Percentiles rank a stretch among this genome's conserved stretches.
phyloP scores from a whole-genome alignment of 306 rosid genomes.

The Ammopiptanthus mongolicus region DNA sequence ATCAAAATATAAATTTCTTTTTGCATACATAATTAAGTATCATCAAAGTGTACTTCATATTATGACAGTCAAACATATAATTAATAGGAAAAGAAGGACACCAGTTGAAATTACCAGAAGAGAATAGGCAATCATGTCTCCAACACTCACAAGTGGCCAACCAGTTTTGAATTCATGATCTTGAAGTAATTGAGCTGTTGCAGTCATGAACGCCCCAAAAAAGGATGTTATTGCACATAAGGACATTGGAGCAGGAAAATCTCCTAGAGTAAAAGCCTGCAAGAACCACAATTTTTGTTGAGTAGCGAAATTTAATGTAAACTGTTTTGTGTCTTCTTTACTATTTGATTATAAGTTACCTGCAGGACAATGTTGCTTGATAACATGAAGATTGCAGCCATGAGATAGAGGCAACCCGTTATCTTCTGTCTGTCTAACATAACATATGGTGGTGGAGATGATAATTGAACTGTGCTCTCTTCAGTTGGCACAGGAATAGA shows the following conservation, averaged over 20 bases:
- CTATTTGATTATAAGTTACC: constrained; percentile 29
- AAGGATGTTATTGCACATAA: constrained; percentile 61
- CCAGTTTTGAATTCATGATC: constrained; percentile 37
- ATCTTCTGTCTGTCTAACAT: constrained; percentile 51
- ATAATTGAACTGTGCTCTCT: neutral
- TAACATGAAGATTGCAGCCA: constrained; percentile 43
- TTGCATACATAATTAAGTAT: neutral
- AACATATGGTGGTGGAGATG: constrained; percentile 4
- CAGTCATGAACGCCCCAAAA: constrained; percentile 45
- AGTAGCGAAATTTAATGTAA: neutral
- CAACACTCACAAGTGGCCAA: constrained; percentile 38
- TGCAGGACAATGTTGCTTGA: constrained; percentile 64
- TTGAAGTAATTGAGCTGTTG: constrained; percentile 31
- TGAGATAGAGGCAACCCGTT: constrained; percentile 68
- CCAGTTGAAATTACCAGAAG: constrained; percentile 40
- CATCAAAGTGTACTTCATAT: neutral
- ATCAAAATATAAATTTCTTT: neutral
- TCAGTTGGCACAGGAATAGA: neutral
- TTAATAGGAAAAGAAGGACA: neutral
- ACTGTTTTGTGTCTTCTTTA: neutral
- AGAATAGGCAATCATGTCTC: constrained; percentile 46
- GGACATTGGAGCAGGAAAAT: constrained; percentile 78
- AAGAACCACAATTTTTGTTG: neutral
- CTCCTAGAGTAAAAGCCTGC: constrained; percentile 58
- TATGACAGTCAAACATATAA: neutral